Conservation (phyloP, 805 yeast genomes). For the Phaffomyces opuntiae region DNA sequence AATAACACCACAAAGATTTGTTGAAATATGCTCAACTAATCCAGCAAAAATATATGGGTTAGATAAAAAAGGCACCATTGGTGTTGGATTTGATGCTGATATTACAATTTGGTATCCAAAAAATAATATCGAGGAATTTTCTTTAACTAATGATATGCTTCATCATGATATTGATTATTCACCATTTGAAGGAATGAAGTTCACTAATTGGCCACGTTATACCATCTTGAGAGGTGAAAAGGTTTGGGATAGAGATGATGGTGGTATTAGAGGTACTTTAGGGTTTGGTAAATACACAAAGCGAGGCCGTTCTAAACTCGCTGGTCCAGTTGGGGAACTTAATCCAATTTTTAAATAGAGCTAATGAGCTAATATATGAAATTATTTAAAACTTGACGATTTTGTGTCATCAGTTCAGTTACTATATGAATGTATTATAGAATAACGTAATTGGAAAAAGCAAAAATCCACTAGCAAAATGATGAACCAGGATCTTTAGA, state of each 20-base stretch:
- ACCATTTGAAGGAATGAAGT: conserved; percentile 32
- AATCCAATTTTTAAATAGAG: conserved; percentile 14
- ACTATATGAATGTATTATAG: too few relatives aligned
- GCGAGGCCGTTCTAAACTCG: conserved; percentile 21
- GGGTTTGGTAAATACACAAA: conserved; percentile 22
- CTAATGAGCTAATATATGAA: too few relatives aligned
- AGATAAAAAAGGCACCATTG: conserved; percentile 34
- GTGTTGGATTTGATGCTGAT: conserved; percentile 44
- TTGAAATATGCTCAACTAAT: conserved; percentile 38
- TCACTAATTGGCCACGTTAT: conserved; percentile 40
- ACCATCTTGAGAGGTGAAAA: conserved; percentile 33
- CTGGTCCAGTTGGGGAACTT: conserved; percentile 19
- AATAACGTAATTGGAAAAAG: too few relatives aligned
- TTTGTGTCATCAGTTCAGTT: too few relatives aligned
- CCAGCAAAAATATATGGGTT: conserved; percentile 41
- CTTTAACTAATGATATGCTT: conserved; percentile 24
- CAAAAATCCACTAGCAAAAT: too few relatives aligned
- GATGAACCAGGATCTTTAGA: too few relatives aligned
- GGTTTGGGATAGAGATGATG: conserved; percentile 25
- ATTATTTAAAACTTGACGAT: too few relatives aligned
- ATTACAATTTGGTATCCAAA: conserved; percentile 41
- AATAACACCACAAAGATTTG: conserved; percentile 35
- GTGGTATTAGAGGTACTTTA: conserved; percentile 13
- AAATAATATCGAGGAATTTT: conserved; percentile 22
- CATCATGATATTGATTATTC: conserved; percentile 34